Base-by-base conservation (phyloP, 768 basidiomycete species). In the Mycena filopes region DNA sequence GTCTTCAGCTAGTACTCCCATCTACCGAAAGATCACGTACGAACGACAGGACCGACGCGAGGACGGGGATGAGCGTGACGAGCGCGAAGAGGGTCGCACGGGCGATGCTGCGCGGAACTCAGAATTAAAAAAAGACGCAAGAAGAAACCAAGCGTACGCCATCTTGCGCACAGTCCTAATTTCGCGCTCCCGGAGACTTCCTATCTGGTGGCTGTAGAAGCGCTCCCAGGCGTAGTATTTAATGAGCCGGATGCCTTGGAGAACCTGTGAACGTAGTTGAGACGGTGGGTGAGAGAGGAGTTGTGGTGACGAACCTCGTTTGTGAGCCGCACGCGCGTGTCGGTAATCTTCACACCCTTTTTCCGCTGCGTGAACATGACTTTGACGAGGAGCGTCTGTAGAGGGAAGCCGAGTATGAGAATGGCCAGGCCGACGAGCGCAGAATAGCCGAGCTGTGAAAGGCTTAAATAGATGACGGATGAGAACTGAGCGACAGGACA, bases 171-270 rank as follows among this genome's bases (percentile, higher is more conserved):
- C 73, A 21, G 82, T 77, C 6, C 69, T 66, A 38, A 84, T 78
- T 65, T 85, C 84, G 42, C 75, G 70, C 33, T 68, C 70, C 25
- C 86, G 73, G 55, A 84, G 71, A 1, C 70, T 72, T 29, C 77
- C 77, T 28, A 86, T 82, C 55, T 81, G 78, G 25, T 79, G 70
- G 1, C 75, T 73, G 67, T 86, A 88, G 63, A 86, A 86, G 15
- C 65, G 58, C 70, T 88, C 88, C 84, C 87, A 90, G 0, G 85
- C 86, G 70, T 87, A 90, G 29, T 83, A 77, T 74, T 91, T 91
- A 70, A 91, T 81, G 6, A 89, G 79, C 4, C 90, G 83, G 59
- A 91, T 89, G 43, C 87, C 87, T 73, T 89, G 87, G 16, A 93
- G 76, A 2, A 92, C n/a, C n/a, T n/a, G n/a, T n/a, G n/a, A n/a